A percentile compares a stretch with the other conserved stretches of the same genome.
These are phyloP conservation scores for Albophoma yamanashiensis DNA, from an alignment of 2,329 filamentous ascomycete genomes.

Conservation along the genomic window DNA sequence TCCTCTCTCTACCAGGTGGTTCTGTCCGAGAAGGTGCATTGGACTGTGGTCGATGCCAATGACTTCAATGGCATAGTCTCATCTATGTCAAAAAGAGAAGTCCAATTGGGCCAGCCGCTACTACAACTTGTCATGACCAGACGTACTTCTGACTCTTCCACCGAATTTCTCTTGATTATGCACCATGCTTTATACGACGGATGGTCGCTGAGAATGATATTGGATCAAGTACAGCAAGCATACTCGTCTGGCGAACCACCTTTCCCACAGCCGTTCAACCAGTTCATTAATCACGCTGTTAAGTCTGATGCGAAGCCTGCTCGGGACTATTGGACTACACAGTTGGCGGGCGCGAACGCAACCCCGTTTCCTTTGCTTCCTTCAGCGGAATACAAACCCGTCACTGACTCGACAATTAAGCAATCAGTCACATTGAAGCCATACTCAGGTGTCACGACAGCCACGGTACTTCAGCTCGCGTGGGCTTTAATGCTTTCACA, in stretches of 20 bases:
- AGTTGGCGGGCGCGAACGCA: background rate
- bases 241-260: constrained; percentile 19
- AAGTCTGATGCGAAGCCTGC: background rate
- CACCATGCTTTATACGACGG: constrained; percentile 44
- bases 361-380: background rate
- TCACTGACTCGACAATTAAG: background rate
- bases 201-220: constrained; percentile 35
- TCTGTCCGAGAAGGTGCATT: constrained; percentile 8
- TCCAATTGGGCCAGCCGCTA: constrained; percentile 27
- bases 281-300: background rate
- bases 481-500: background rate
- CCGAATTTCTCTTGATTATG: constrained; percentile 23
- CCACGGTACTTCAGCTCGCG: background rate
- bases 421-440: background rate
- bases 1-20: constrained; percentile 30
- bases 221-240: constrained; percentile 29
- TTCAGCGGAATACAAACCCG: background rate
- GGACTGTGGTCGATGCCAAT: constrained; percentile 15
- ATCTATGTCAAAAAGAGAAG: constrained; percentile 11
- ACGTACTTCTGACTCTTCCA: background rate
- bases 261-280: background rate
- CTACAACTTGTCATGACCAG: constrained; percentile 26
- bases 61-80: background rate
- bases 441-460: background rate
- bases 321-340: background rate